phyloP scores from a whole-genome alignment of 2,329 filamentous ascomycete species.

The Hansfordia pulvinata region DNA sequence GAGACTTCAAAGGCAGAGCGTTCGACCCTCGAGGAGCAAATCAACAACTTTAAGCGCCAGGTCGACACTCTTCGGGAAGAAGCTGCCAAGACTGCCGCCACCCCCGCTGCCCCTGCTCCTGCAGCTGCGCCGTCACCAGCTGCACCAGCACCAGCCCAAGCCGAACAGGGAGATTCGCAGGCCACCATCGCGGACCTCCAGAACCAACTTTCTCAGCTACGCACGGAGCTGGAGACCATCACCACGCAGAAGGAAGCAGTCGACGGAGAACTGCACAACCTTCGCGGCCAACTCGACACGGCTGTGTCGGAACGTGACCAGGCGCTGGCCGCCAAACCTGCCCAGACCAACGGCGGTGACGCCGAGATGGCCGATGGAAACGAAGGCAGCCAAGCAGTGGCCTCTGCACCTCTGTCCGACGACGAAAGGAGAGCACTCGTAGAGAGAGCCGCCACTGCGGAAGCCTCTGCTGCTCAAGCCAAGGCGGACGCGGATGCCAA shows the following conservation, averaged over 20 bases:
- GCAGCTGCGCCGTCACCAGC: constrained; percentile 10
- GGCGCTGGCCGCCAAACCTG: constrained; percentile 29
- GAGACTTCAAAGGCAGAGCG: constrained; percentile 28
- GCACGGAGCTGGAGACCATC: constrained; percentile 51
- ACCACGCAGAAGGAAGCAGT: constrained; percentile 54
- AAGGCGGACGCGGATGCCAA: constrained; percentile 47
- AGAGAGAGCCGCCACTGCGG: constrained; percentile 44
- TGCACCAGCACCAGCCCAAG: constrained; percentile 22
- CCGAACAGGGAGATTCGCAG: constrained; percentile 23
- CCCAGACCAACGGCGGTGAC: constrained; percentile 12
- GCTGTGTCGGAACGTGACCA: constrained; percentile 52
- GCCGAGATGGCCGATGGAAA: constrained; percentile 15
- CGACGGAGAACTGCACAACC: constrained; percentile 44
- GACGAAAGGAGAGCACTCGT: constrained; percentile 49
- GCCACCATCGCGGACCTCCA: constrained; percentile 32
- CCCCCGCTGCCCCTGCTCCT: constrained; percentile 30
- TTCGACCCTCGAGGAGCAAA: constrained; percentile 23
- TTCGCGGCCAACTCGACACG: constrained; percentile 45
- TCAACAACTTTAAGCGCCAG: constrained; percentile 25
- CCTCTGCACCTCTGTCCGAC: constrained; percentile 27
- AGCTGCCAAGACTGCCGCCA: constrained; percentile 20
- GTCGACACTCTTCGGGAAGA: constrained; percentile 14
- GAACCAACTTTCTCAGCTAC: constrained; percentile 31
- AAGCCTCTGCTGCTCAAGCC: constrained; percentile 48
- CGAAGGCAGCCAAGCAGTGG: constrained; percentile 7